These are phyloP conservation scores for Alternaria ventricosa DNA, from an alignment of 2,329 filamentous ascomycete species.

Conservation along the genomic window DNA sequence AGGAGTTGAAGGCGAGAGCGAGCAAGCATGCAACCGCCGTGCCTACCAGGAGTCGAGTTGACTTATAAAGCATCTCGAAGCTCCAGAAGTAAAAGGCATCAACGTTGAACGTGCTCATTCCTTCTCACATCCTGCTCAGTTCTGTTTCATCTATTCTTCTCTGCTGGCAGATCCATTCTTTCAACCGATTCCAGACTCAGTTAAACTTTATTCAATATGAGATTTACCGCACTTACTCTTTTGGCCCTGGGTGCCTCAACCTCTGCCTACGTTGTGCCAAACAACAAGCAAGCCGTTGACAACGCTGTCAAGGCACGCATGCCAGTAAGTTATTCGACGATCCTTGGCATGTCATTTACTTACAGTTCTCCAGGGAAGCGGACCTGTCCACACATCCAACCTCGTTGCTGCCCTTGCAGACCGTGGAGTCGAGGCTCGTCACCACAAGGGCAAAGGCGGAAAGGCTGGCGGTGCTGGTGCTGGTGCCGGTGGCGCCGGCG, in stretches of 20 bases:
- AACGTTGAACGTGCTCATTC: conserved; percentile 45
- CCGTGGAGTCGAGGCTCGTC: conserved; percentile 23
- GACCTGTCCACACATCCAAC: conserved; percentile 23
- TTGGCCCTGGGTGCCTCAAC: conserved; percentile 42
- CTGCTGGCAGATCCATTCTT: conserved; percentile 40
- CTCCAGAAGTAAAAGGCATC: conserved; percentile 26
- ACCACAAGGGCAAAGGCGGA: conserved; percentile 24
- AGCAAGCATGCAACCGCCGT: conserved; percentile 9
- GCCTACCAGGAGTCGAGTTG: conserved; percentile 5
- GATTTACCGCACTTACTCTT: conserved; percentile 36
- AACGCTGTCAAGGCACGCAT: conserved; percentile 37
- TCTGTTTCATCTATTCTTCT: conserved; percentile 33
- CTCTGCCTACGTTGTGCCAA: conserved; percentile 41
- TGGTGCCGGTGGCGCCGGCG: not conserved
- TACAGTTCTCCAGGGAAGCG: conserved; percentile 29
- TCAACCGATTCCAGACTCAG: conserved; percentile 18
- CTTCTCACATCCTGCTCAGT: conserved; percentile 40
- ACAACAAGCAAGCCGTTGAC: conserved; percentile 23
- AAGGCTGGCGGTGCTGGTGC: not conserved
- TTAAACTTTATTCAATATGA: conserved; percentile 37
- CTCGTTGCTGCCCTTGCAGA: conserved; percentile 30
- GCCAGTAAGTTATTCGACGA: conserved; percentile 23
- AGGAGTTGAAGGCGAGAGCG: conserved; percentile 11
- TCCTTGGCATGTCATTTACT: conserved; percentile 2
- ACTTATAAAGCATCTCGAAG: conserved; percentile 35